Base-by-base conservation (phyloP, 192 early-diverging fungal genomes). In the Mortierella antarctica region DNA sequence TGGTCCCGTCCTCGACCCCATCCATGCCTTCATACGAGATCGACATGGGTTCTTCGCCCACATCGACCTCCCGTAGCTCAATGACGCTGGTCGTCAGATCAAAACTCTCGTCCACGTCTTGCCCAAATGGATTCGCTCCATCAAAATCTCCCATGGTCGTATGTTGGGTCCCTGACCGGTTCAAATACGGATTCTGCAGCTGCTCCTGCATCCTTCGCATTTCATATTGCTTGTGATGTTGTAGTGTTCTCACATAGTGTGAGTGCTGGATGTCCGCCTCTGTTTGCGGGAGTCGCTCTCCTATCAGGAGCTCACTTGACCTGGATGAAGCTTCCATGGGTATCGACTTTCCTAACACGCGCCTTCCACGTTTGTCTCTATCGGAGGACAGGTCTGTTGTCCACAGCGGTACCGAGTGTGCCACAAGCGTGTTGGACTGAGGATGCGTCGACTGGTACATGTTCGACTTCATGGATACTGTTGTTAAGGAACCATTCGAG, bases 191-290 rank as follows among this genome's bases (percentile, higher is more conserved):
- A 31, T 31, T 31, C 31, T 31, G 31, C 31, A 2, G 31, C 31
- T 31, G 31, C 0, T 54, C 14, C 31, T 49, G 52, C 18, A 18
- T 44, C 31, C 39, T 60, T 23, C 70, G 50, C 13, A 41, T 62
- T 17, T 80, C 70, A 48, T 72, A 80, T 13, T 80, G 70, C 52
- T 68, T 71, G 23, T 65, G 59, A 47, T 72, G 70, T 40, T 72
- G 70, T 6, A 67, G 21, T 0, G 70, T 80, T 48, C 67, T 71
- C 51, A 68, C 47, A 13, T 80, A 80, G 4, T 68, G 60, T 15
- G 42, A 57, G 12, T 53, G 47, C 60, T 80, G 77, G 14, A 62
- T 71, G n/a, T 80, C 77, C 11, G 77, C 77, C 20, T 57, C 23
- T 2, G 41, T 60, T 14, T 57, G 59, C 0, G 77, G 58, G 18